Conservation (phyloP, 2,329 filamentous ascomycete genomes). For the Alternaria tenuissima region DNA sequence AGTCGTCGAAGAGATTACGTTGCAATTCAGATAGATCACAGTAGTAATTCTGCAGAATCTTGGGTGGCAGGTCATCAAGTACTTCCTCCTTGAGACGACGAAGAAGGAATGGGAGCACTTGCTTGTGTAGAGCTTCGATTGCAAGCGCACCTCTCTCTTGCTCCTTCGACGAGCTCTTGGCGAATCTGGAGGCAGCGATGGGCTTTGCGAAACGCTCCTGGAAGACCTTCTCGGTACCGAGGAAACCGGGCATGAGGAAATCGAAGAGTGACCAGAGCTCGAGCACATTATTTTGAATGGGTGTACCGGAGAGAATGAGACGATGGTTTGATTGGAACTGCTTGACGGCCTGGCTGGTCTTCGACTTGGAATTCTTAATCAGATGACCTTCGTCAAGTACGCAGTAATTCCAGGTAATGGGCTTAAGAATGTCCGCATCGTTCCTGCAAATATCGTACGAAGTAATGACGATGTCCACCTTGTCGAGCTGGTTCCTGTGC, state of each 20-base stretch:
- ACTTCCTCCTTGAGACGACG: constrained; percentile 98
- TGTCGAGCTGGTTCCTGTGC: constrained; percentile 72
- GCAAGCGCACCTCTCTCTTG: constrained; percentile 96
- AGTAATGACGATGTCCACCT: constrained; percentile 92
- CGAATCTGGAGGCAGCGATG: constrained; percentile 91
- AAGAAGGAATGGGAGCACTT: constrained; percentile 94
- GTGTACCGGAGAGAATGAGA: constrained; percentile 93
- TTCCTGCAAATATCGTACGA: constrained; percentile 99
- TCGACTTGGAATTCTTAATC: constrained; percentile 98
- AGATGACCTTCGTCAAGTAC: constrained; percentile 97
- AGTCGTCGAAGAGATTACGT: constrained; percentile 94
- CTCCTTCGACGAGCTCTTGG: constrained; percentile 97
- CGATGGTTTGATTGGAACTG: constrained; percentile 89
- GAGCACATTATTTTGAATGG: constrained; percentile 96
- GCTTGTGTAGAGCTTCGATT: constrained; percentile 98
- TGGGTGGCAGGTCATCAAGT: constrained; percentile 91
- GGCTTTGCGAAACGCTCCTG: constrained; percentile 93
- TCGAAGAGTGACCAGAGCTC: constrained; percentile 98
- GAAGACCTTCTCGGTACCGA: constrained; percentile 97
- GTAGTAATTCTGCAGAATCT: constrained; percentile 99
- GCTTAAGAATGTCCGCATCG: constrained; percentile 82
- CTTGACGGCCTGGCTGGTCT: constrained; percentile 94
- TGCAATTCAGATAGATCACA: constrained; percentile 96
- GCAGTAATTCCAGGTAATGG: constrained; percentile 95
- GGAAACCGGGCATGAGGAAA: constrained; percentile 98